Base-by-base conservation (phyloP, 2,329 filamentous ascomycete genomes). In the Exophiala mesophila region DNA sequence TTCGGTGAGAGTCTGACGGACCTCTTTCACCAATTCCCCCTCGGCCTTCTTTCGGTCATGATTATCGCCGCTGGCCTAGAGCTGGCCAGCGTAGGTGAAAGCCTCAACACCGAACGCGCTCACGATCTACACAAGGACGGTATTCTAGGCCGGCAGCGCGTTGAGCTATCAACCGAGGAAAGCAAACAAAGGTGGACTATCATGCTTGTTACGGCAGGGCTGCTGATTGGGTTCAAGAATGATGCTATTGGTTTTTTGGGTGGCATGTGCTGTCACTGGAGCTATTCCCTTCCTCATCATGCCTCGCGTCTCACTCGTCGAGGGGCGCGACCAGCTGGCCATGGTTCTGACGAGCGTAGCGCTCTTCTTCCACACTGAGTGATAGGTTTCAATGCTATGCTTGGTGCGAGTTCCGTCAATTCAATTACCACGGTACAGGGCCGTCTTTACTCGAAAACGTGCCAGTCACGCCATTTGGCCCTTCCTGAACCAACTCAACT, bases 51-150 rank as follows among this genome's bases (percentile, higher is more conserved):
- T 1, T 88, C 88, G 0, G 74, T 97, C 41, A 88, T 96, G 77
- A 88, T 97, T 2, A 73, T 96, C 19, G 89, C 88, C 0, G 86
- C 90, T 0, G 92, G 90, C 0, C 68, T 96, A 32, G 90, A 97
- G 63, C 71, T 97, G 10, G 84, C 85, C 16, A 85, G 85, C 58
- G 89, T 92, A 0, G 89, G 87, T 0, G 83, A 89, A 60, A 85
- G 80, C 45, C 68, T 96, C 26, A 94, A 94, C 57, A 78, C 85
- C n/a, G 78, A 76, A 2, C 78, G 63, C 66, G 83, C 83, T 54
- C 73, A 69, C 56, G 74, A 73, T 68, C 66, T 81, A 17, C 64
- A 65, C 39, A 62, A 74, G 45, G 62, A 61, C n/a, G 32, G 16
- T 13, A 8, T 17, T n/a, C 3, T 33, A 17, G 16, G 55, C 54